Evolutionary conservation across 306 rosid genomes (phyloP), one percentile per base, ranked within the genome.

Genomic region (Begonia peltatifolia): DNA sequence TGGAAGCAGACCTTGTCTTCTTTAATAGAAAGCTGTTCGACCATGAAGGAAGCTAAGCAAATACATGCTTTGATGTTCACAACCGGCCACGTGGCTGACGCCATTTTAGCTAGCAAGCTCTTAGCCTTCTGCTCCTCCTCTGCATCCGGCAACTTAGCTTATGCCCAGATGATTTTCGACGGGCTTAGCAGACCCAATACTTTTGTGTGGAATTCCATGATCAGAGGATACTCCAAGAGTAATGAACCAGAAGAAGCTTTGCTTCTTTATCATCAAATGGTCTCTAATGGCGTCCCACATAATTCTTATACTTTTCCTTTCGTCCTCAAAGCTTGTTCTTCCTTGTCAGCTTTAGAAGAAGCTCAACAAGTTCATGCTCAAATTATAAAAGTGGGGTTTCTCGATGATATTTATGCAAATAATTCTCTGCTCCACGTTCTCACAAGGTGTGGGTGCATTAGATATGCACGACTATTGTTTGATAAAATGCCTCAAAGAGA

Each of bases 261-360:
- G 42, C 62, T 68, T 63, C 55, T 78, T 54, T 81, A 78, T 65
- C 68, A 54, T 57, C 73, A 74, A 48, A 78, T 76, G 84, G 68
- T 76, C 54, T 62, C 65, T 56, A 57, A 76, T 30, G 74, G 83
- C 13, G 69, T 65, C 6, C 67, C 82, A 20, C 81, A 67, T 58
- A 76, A 76, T 60, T 56, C 80, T 42, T 63, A 80, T 71, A 80
- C 94, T 16, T 80, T 78, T 64, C 84, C 94, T 73, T 84, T 68
- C 63, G 64, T 80, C 63, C 85, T 84, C 56, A 84, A 78, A 78
- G 81, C 88, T 42, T 84, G 94, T 59, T 69, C 81, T 52, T 50
- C 53, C 36, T 63, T 77, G 48, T 71, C 73, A 12, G 77, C 83
- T 25, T 56, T 71, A 1, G 74, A 65, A 56, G 83, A 84, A 78